Evolutionary conservation across 768 basidiomycete species (phyloP).

Genomic region (Mycena pura): DNA sequence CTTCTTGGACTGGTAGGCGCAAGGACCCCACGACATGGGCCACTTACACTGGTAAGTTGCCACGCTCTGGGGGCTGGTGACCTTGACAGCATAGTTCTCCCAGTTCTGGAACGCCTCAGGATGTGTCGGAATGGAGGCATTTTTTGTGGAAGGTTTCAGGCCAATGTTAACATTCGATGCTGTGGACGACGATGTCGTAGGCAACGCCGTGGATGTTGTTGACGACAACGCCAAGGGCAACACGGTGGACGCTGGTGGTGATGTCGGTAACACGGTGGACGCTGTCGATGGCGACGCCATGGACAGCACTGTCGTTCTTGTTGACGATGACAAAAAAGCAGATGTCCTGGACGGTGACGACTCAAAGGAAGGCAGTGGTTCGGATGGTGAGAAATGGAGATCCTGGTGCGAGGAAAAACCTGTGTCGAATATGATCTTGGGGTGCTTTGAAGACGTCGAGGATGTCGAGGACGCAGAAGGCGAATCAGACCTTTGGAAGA

Average conservation of each 20-base stretch:
- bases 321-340: too few species aligned
- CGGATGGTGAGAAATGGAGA: slow-evolving; percentile 3
- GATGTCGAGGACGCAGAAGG: not conserved
- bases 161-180: not conserved
- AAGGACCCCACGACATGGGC: slow-evolving; percentile 33
- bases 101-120: slow-evolving; percentile 23
- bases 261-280: too few species aligned
- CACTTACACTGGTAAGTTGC: slow-evolving; percentile 36
- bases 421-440: not conserved
- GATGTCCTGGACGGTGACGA: too few species aligned
- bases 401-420: slow-evolving; percentile 15
- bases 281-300: too few species aligned
- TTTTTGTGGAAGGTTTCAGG: too few species aligned
- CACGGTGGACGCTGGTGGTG: too few species aligned
- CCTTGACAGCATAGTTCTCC: slow-evolving; percentile 29
- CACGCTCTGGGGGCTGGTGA: slow-evolving; percentile 26
- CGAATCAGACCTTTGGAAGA: not conserved
- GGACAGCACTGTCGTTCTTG: too few species aligned
- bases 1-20: slow-evolving; percentile 46
- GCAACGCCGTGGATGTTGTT: not conserved
- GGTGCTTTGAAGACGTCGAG: slow-evolving; percentile 5
- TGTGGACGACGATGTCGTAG: slow-evolving; percentile 9
- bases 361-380: too few species aligned
- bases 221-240: too few species aligned
- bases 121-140: not conserved